Percentiles rank a stretch among this genome's conserved stretches.
Evolutionary conservation across 371 early-diverging fungal genomes (phyloP).

Genomic region (Mucor plumbeus): DNA sequence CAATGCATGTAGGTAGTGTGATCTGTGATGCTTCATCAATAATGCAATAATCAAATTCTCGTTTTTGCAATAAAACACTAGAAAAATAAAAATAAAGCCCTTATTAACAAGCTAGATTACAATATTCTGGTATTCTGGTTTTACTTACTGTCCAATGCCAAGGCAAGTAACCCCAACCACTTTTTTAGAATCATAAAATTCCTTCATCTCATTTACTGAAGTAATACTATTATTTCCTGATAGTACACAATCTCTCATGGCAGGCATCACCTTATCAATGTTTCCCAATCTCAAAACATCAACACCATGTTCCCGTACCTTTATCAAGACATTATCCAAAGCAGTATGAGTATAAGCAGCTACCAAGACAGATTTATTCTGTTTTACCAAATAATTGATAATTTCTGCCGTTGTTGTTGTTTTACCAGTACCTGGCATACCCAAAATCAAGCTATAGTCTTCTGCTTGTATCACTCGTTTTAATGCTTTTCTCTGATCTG

Average conservation of each 20-base stretch:
- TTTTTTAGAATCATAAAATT: constrained; percentile 59
- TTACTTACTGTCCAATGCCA: constrained; percentile 80
- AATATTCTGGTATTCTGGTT: background rate
- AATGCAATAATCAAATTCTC: constrained; percentile 96
- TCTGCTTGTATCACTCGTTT: constrained; percentile 67
- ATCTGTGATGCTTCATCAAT: constrained; percentile 99
- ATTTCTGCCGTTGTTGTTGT: constrained; percentile 91
- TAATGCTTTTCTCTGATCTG: constrained; percentile 70
- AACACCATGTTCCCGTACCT: constrained; percentile 66
- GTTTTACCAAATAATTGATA: constrained; percentile 72
- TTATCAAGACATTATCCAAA: constrained; percentile 92
- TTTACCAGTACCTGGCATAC: constrained; percentile 99
- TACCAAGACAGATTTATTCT: constrained; percentile 84
- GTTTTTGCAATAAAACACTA: constrained; percentile 64
- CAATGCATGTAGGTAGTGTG: constrained; percentile 92
- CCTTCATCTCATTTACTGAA: constrained; percentile 63
- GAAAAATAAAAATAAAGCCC: background rate
- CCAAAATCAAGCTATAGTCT: constrained; percentile 94
- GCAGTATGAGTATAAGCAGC: constrained; percentile 97
- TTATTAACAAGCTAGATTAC: background rate
- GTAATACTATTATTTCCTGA: constrained; percentile 45
- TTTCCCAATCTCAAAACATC: constrained; percentile 80
- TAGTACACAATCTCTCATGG: constrained; percentile 56
- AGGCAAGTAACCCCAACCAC: constrained; percentile 93
- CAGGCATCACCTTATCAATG: constrained; percentile 61